These are phyloP conservation scores for Mycena epipterygia DNA, from an alignment of 768 basidiomycete species.

Conservation along the genomic window DNA sequence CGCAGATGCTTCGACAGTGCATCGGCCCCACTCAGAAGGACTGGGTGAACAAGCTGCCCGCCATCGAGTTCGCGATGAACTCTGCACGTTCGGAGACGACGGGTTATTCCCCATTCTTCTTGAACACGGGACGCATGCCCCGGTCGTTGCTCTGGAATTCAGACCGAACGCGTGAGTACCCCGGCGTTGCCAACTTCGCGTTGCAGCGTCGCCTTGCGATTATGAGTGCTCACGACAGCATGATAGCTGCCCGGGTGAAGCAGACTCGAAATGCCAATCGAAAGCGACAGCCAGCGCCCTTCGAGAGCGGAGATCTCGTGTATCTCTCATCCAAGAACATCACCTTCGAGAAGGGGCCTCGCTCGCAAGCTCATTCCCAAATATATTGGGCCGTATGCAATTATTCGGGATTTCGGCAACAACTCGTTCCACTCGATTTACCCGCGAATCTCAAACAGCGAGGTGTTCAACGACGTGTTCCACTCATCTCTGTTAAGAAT, in stretches of 20 bases:
- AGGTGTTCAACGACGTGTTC: conserved; percentile 19
- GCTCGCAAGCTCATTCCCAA: conserved; percentile 46
- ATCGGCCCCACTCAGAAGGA: conserved; percentile 41
- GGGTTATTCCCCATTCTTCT: conserved; percentile 35
- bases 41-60: conserved; percentile 40
- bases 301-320: conserved; percentile 40
- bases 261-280: conserved; percentile 46
- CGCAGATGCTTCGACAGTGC: conserved; percentile 40
- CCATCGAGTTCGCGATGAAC: too few species aligned
- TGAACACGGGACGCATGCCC: conserved; percentile 21
- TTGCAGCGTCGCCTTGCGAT: conserved; percentile 38
- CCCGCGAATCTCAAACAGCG: conserved; percentile 36
- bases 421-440: conserved; percentile 31
- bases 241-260: conserved; percentile 43
- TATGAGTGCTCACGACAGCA: conserved; percentile 35
- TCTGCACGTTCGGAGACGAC: too few species aligned
- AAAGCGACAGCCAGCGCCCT: conserved; percentile 29
- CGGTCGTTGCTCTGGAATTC: conserved; percentile 34
- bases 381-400: conserved; percentile 47
- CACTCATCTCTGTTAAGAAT: conserved; percentile 48
- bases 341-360: conserved; percentile 21
- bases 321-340: background rate
- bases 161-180: conserved; percentile 10
- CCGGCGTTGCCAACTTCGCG: too few species aligned
- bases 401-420: conserved; percentile 31